Conservation (phyloP, 306 rosid genomes). For the Dalbergia cultrata region DNA sequence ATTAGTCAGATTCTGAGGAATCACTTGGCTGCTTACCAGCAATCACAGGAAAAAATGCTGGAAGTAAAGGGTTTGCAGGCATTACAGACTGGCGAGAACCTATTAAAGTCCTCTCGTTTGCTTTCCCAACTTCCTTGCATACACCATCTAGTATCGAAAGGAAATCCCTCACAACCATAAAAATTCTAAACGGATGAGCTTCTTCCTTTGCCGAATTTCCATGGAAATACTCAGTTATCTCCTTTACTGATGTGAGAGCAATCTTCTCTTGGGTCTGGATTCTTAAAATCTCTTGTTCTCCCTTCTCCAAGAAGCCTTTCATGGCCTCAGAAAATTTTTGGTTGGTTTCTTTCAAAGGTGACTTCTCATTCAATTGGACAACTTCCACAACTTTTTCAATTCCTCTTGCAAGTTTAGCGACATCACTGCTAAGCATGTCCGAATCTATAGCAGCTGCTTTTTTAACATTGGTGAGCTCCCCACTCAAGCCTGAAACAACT, state of each 20-base stretch:
- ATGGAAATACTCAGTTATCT: slow-evolving; percentile 84
- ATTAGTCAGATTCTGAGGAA: slow-evolving; percentile 58
- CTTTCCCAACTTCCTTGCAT: slow-evolving; percentile 88
- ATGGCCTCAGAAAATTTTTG: slow-evolving; percentile 68
- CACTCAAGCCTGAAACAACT: slow-evolving; percentile 87
- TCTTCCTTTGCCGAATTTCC: slow-evolving; percentile 91
- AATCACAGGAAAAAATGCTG: slow-evolving; percentile 59
- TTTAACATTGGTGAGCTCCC: slow-evolving; percentile 85
- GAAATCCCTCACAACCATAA: slow-evolving; percentile 84
- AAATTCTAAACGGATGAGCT: slow-evolving; percentile 85
- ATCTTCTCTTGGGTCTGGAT: slow-evolving; percentile 67
- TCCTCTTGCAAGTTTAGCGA: slow-evolving; percentile 77
- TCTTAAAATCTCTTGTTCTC: slow-evolving; percentile 67
- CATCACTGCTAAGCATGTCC: slow-evolving; percentile 69
- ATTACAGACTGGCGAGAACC: slow-evolving; percentile 64
- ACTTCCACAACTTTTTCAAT: slow-evolving; percentile 64
- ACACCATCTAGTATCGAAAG: slow-evolving; percentile 77
- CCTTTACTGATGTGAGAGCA: slow-evolving; percentile 72
- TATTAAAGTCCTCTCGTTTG: slow-evolving; percentile 76
- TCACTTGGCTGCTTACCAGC: slow-evolving; percentile 57
- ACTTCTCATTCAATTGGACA: slow-evolving; percentile 64
- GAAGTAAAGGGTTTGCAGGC: slow-evolving; percentile 50
- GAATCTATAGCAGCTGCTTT: slow-evolving; percentile 93
- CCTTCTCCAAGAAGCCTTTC: slow-evolving; percentile 72
- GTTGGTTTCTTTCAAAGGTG: slow-evolving; percentile 60